Evolutionary conservation across 768 basidiomycete species (phyloP), one percentile per base, ranked within the genome.

Genomic region (Lentinula detonsa): DNA sequence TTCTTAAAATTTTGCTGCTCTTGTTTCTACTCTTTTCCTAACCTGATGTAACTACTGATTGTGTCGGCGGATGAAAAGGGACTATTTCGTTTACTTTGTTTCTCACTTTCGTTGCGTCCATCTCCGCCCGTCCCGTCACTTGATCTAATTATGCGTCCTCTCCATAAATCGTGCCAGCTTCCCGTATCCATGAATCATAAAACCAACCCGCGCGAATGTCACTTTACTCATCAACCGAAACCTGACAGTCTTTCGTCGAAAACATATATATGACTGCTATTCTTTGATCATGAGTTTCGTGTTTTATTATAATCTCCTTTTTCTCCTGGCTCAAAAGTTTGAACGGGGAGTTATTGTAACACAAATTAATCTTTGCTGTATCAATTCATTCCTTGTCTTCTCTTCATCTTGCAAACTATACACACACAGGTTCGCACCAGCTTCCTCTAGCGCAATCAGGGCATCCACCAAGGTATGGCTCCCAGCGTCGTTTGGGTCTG

Each of bases 1-100:
- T 62, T 56, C 58, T 56, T 64, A 63, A 67, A 69, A 67, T 74
- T 65, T 71, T 68, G 66, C 64, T 66, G 58, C 66, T 67, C 71
- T 72, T 67, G 71, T 70, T 67, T 74, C 72, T 35, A 28, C 23
- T 18, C 33, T 34, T 13, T 15, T 34, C 11, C 23, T n/a, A 33
- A 49, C 8, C 31, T 13, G 15, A 18, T 51, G 50, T 51, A 51
- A 13, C 33, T 51, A 51, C 50, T 51, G 31, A 51, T 28, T 51
- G 50, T 51, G 50, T 51, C 50, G 50, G 33, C 34, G 50, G 50
- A 33, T 8, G 31, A 8, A 51, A 34, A 28, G 50, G 31, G 33
- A 48, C n/a, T 51, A 33, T 28, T 51, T 35, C 34, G 13, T 51
- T 8, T 28, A 49, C 48, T 34, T 51, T n/a, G 50, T 51, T 51